Percentiles rank a stretch among this genome's conserved stretches.
Evolutionary conservation across 352 stramenopile species (phyloP).

Genomic region (Globisporangium viniferum): DNA sequence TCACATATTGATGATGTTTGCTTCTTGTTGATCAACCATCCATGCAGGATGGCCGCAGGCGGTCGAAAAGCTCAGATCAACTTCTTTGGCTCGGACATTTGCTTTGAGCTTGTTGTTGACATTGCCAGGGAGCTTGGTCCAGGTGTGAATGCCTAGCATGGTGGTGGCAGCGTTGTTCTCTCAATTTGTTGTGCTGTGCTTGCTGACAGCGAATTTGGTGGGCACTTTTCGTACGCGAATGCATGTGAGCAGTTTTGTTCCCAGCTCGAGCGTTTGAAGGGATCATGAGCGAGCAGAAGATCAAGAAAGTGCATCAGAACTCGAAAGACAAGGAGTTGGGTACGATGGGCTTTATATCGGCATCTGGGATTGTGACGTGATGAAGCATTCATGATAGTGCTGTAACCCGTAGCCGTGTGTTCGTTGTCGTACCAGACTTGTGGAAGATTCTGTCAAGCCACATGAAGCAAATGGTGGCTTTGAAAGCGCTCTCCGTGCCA

Average conservation of each 20-base stretch:
- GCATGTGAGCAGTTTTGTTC: slow-evolving; percentile 48
- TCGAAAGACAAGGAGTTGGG: slow-evolving; percentile 69
- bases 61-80: slow-evolving; percentile 72
- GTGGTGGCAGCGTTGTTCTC: neutral
- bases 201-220: neutral
- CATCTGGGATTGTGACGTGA: neutral
- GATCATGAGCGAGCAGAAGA: slow-evolving; percentile 77
- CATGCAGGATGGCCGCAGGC: slow-evolving; percentile 54
- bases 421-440: slow-evolving; percentile 35
- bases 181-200: neutral
- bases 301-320: slow-evolving; percentile 72
- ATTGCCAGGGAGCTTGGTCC: slow-evolving; percentile 55
- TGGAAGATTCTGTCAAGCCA: slow-evolving; percentile 63
- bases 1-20: neutral
- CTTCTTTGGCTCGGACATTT: slow-evolving; percentile 74
- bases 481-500: slow-evolving; percentile 35
- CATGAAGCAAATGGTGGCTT: slow-evolving; percentile 50
- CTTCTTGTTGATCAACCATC: neutral
- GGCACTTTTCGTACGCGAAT: neutral
- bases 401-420: neutral
- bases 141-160: slow-evolving; percentile 21
- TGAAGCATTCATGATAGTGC: too few species aligned
- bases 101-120: slow-evolving; percentile 70
- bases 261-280: slow-evolving; percentile 70
- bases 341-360: slow-evolving; percentile 11